Base-by-base conservation (phyloP, 2,329 filamentous ascomycete species). In the Daldinia sp. region DNA sequence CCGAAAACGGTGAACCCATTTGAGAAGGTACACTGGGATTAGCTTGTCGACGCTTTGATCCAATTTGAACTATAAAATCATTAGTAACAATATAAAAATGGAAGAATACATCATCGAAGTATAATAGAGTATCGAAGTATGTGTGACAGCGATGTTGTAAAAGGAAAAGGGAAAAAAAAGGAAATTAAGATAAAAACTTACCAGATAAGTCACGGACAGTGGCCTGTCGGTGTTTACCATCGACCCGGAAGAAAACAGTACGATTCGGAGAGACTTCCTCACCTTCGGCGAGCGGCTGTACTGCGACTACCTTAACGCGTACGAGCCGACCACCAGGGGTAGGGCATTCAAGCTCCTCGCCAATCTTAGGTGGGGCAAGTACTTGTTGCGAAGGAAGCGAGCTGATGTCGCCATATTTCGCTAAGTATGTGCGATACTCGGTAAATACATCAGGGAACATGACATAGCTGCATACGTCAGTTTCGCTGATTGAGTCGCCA, bases 371-470 rank as follows among this genome's bases (percentile, higher is more conserved):
- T 23, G 44, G 44, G 20, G 44, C 44, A 48, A 48, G 44, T 15
- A 48, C 44, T 48, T 48, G 44, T 28, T 48, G 44, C 44, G 44
- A 48, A 48, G 44, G 44, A 28, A 48, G 44, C 23, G 44, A 48
- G 44, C 44, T 48, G 4, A 48, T 48, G 44, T 48, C 44, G 44
- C 44, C 44, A 48, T 26, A 48, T 48, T 13, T 20, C 23, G 44
- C 44, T 12, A 48, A 28, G 23, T 48, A 48, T 48, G 44, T 48
- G 13, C 44, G 44, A 10, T 48, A 48, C 6, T 48, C 44, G 13
- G 44, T 28, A 48, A 48, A 48, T 9, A 48, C 44, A 5, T 48
- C 44, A 15, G 44, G 44, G 15, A 48, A 48, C 44, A 48, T 48
- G 23, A 48, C 44, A 1, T 48, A 48, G 20, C 44, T 48, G 44